Conservation (phyloP, 2,329 filamentous ascomycete species). For the Neocucurbitaria cava region DNA sequence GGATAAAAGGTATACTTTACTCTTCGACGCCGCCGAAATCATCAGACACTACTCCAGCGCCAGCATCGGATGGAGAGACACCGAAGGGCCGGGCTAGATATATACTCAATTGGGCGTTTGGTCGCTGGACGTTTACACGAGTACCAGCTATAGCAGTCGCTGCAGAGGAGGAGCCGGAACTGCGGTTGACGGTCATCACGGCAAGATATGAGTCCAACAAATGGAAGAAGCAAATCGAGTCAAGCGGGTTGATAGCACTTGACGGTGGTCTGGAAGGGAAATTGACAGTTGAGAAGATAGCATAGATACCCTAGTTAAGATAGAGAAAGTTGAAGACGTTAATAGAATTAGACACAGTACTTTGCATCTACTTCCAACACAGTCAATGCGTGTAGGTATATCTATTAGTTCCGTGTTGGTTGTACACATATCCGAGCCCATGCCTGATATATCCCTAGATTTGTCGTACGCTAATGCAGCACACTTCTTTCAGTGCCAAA, state of each 20-base stretch:
- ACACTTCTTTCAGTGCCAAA: background rate
- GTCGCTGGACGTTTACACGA: slow-evolving; percentile 87
- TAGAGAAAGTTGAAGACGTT: background rate
- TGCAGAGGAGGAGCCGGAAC: slow-evolving; percentile 58
- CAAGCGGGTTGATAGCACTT: slow-evolving; percentile 53
- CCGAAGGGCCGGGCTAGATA: slow-evolving; percentile 63
- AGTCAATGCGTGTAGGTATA: background rate
- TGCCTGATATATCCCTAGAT: background rate
- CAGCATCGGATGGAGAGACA: slow-evolving; percentile 45
- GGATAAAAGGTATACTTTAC: slow-evolving; percentile 80
- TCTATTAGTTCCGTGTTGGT: background rate
- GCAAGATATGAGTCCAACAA: slow-evolving; percentile 75
- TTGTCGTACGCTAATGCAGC: background rate
- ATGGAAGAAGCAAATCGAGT: slow-evolving; percentile 77
- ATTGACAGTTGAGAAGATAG: slow-evolving; percentile 30
- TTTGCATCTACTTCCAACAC: background rate
- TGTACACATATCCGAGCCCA: background rate
- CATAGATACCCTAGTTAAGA: slow-evolving; percentile 2
- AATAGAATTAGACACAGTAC: background rate
- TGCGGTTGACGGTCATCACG: slow-evolving; percentile 79
- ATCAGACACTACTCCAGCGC: slow-evolving; percentile 47
- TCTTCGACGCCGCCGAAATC: slow-evolving; percentile 54
- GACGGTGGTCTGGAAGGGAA: slow-evolving; percentile 26
- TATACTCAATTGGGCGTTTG: slow-evolving; percentile 98
- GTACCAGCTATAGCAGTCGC: slow-evolving; percentile 45